Evolutionary conservation across 129 eudicot genomes (phyloP).

Genomic region (Rutidosis leptorrhynchoides): DNA sequence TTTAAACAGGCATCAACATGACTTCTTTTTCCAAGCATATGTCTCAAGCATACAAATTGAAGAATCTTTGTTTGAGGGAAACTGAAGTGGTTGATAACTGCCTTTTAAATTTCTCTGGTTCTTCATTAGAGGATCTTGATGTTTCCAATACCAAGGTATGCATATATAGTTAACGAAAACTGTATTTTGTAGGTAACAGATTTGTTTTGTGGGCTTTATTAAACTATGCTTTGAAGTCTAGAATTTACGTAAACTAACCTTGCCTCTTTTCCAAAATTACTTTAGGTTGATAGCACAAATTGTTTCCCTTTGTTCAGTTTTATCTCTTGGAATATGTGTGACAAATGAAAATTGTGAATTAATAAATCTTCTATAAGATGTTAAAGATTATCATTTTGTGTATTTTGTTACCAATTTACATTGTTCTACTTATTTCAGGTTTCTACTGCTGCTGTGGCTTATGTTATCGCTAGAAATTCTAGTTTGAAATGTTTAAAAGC

Average conservation of each 20-base stretch:
- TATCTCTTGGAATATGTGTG: not conserved
- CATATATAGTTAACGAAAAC: constrained; percentile 2
- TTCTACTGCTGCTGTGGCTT: constrained; percentile 45
- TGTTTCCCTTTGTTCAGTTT: not conserved
- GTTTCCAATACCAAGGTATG: no score
- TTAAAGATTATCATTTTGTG: no score
- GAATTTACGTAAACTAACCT: not conserved
- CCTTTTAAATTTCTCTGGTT: no score
- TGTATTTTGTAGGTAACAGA: not conserved
- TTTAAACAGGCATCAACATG: constrained; percentile 60
- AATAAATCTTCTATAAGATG: no score
- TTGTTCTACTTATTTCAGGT: no score
- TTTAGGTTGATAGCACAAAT: constrained; percentile 2
- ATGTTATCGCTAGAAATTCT: constrained; percentile 48
- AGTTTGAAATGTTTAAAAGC: constrained; percentile 49
- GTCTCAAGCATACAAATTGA: no score
- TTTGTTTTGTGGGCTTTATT: constrained; percentile 6
- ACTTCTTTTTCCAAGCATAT: no score
- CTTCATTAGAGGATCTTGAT: no score
- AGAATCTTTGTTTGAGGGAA: no score
- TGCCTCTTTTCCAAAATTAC: not conserved
- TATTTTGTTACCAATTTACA: no score
- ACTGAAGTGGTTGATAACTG: no score
- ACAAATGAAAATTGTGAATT: not conserved
- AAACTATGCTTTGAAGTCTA: constrained; percentile 5